Percentiles rank a stretch among this genome's conserved stretches.
These are phyloP conservation scores for Phaseolus coccineus DNA, from an alignment of 331 rosid genomes.

Conservation along the genomic window DNA sequence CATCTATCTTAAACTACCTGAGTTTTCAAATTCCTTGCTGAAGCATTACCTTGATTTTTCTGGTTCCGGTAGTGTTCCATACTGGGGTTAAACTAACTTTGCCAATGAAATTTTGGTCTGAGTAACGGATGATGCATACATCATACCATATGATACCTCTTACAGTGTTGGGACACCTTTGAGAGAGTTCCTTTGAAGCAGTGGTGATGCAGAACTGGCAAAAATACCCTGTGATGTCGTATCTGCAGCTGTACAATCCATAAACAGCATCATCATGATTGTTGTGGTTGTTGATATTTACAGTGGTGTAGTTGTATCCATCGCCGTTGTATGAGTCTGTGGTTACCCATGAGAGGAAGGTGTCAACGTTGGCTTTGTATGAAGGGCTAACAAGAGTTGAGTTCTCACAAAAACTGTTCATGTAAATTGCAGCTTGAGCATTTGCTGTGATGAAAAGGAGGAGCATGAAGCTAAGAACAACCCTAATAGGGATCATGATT, in stretches of 20 bases:
- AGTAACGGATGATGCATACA: slow-evolving; percentile 35
- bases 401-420: background rate
- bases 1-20: too few relatives aligned
- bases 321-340: background rate
- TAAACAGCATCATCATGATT: background rate
- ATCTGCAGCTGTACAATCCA: slow-evolving; percentile 1
- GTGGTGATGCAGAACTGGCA: slow-evolving; percentile 27
- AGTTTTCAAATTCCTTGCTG: background rate
- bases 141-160: slow-evolving; percentile 22
- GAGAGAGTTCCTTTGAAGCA: background rate
- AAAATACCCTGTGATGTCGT: background rate
- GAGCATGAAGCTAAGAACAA: background rate
- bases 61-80: background rate
- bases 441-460: background rate
- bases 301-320: slow-evolving; percentile 1
- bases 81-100: background rate
- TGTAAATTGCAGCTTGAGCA: slow-evolving; percentile 33
- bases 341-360: slow-evolving; percentile 2
- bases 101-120: slow-evolving; percentile 31
- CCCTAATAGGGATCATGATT: background rate
- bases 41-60: background rate
- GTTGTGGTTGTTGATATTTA: background rate
- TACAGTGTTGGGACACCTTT: slow-evolving; percentile 5
- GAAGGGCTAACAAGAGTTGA: slow-evolving; percentile 16
- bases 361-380: slow-evolving; percentile 33